Conservation (phyloP, 2,329 filamentous ascomycete genomes). For the Rugonectria rugulosa region DNA sequence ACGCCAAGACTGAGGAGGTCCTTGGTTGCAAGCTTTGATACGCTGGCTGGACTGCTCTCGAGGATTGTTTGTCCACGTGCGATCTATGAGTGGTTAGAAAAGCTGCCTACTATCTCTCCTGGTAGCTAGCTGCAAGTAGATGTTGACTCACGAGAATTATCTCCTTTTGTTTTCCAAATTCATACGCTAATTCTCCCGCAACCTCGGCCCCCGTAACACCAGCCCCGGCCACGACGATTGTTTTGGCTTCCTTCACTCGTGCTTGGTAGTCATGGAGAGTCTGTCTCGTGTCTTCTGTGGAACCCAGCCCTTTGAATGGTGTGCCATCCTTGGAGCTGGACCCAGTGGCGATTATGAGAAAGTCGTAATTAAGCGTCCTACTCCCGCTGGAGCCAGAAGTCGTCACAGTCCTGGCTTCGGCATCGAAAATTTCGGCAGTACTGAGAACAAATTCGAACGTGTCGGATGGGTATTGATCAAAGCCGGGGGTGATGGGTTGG, state of each 20-base stretch:
- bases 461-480: not conserved
- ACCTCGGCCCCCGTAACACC: slow-evolving; percentile 43
- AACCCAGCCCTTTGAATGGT: slow-evolving; percentile 53
- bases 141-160: slow-evolving; percentile 22
- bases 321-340: slow-evolving; percentile 22
- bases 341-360: slow-evolving; percentile 17
- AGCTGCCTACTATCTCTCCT: no score
- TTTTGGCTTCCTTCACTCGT: slow-evolving; percentile 41
- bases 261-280: slow-evolving; percentile 41
- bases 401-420: not conserved
- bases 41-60: not conserved
- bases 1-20: not conserved
- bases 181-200: slow-evolving; percentile 38
- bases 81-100: not conserved
- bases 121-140: not conserved
- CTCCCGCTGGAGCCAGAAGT: not conserved
- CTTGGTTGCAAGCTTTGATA: not conserved
- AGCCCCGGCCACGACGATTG: slow-evolving; percentile 42
- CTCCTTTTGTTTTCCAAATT: slow-evolving; percentile 37
- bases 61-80: not conserved
- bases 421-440: not conserved
- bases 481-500: slow-evolving; percentile 6
- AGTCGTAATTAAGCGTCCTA: not conserved
- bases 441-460: slow-evolving; percentile 5
- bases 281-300: slow-evolving; percentile 46